phyloP scores from a whole-genome alignment of 2,329 filamentous ascomycete genomes.

The Fusarium nanum region DNA sequence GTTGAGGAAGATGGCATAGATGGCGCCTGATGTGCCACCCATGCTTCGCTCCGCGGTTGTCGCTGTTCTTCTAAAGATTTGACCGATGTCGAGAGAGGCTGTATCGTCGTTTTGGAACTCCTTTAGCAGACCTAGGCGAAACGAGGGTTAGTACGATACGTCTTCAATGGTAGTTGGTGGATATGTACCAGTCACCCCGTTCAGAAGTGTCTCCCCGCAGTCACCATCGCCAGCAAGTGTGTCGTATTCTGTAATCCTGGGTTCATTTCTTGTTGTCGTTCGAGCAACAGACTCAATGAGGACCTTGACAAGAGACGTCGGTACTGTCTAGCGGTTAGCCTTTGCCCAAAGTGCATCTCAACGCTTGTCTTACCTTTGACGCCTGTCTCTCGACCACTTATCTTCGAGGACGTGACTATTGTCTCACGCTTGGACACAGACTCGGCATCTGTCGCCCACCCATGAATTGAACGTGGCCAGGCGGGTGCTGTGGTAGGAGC shows the following conservation, averaged over 20 bases:
- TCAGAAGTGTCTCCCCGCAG: slow-evolving; percentile 66
- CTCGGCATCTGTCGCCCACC: background rate
- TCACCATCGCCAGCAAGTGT: slow-evolving; percentile 74
- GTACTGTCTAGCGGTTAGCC: background rate
- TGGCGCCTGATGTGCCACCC: slow-evolving; percentile 65
- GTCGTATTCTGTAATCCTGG: slow-evolving; percentile 72
- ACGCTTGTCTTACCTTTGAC: background rate
- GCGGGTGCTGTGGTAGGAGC: background rate
- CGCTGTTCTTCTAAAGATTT: background rate
- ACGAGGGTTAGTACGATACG: slow-evolving; percentile 51
- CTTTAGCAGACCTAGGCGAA: background rate
- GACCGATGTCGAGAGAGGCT: background rate
- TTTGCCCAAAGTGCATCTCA: background rate
- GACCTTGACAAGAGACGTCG: background rate
- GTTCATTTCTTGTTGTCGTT: slow-evolving; percentile 53
- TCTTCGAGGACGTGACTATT: background rate
- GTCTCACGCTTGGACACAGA: background rate
- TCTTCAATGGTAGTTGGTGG: background rate
- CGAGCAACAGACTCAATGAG: background rate
- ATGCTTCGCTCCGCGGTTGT: slow-evolving; percentile 34
- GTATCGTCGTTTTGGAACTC: background rate
- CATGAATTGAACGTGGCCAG: background rate
- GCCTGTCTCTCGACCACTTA: too few species aligned
- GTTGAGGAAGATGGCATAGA: slow-evolving; percentile 61
- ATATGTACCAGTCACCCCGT: background rate